Evolutionary conservation across 768 basidiomycete genomes (phyloP).

Genomic region (Leucocoprinus birnbaumii): DNA sequence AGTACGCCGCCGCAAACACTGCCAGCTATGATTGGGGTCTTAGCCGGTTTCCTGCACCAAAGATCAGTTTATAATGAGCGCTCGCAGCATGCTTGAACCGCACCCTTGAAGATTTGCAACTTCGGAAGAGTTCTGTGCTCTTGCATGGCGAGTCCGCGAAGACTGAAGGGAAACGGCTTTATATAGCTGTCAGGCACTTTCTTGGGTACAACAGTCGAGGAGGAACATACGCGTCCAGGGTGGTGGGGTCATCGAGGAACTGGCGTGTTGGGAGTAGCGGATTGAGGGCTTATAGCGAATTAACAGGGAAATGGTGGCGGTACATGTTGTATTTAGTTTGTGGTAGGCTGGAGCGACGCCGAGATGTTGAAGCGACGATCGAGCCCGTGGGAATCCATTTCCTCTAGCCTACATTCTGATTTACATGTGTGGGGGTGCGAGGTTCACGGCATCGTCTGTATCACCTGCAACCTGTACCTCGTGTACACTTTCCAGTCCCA

Average conservation of each 20-base stretch:
- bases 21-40: conserved; percentile 63
- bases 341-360: not conserved
- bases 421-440: conserved; percentile 1
- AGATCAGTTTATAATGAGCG: not conserved
- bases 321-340: not conserved
- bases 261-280: not conserved
- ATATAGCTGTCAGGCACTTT: not conserved
- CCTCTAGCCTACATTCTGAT: not conserved
- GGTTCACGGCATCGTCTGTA: conserved; percentile 15
- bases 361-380: not conserved
- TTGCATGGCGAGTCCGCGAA: conserved; percentile 15
- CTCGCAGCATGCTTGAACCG: conserved; percentile 5
- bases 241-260: not conserved
- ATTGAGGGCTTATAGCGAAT: not conserved
- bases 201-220: not conserved
- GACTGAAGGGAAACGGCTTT: conserved; percentile 10
- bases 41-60: conserved; percentile 42
- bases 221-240: conserved; percentile 1
- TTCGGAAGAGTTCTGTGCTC: conserved; percentile 32
- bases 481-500: conserved; percentile 66
- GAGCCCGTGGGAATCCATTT: conserved; percentile 5
- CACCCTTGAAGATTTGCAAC: conserved; percentile 39
- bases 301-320: not conserved
- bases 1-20: conserved; percentile 52
- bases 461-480: conserved; percentile 59